Evolutionary conservation across 2,329 filamentous ascomycete species (phyloP).

Genomic region (Ceratocystis alfenasii): DNA sequence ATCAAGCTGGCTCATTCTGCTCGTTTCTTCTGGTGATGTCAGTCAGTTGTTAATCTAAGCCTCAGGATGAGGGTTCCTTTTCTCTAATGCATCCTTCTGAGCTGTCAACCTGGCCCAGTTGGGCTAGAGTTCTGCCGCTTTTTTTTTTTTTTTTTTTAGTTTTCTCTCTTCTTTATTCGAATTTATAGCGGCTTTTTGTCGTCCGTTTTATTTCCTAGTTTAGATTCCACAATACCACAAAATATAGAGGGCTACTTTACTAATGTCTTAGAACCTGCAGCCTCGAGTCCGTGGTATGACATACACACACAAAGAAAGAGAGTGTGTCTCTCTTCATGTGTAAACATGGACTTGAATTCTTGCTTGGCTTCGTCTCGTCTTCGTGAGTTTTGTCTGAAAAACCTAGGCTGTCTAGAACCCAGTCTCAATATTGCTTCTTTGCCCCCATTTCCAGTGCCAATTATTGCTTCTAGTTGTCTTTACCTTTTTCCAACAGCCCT

Average conservation of each 20-base stretch:
- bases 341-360: too few species aligned
- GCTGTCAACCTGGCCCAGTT: not conserved
- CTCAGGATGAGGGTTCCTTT: not conserved
- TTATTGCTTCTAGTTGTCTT: too few species aligned
- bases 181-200: not conserved
- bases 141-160: not conserved
- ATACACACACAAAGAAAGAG: too few species aligned
- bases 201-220: not conserved
- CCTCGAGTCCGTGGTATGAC: too few species aligned
- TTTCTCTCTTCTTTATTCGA: not conserved
- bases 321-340: too few species aligned
- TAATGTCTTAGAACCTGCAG: too few species aligned
- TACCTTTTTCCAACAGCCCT: too few species aligned
- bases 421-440: not conserved
- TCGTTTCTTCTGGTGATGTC: not conserved
- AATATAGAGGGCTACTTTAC: not conserved
- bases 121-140: not conserved
- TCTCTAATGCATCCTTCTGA: not conserved
- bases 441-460: not conserved
- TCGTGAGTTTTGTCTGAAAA: too few species aligned
- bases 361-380: too few species aligned
- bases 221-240: not conserved
- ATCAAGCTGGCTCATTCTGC: too few species aligned
- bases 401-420: too few species aligned
- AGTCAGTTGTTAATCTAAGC: constrained; percentile 9